Base-by-base conservation (phyloP, 768 basidiomycete genomes). In the Lactarius sanguifluus region DNA sequence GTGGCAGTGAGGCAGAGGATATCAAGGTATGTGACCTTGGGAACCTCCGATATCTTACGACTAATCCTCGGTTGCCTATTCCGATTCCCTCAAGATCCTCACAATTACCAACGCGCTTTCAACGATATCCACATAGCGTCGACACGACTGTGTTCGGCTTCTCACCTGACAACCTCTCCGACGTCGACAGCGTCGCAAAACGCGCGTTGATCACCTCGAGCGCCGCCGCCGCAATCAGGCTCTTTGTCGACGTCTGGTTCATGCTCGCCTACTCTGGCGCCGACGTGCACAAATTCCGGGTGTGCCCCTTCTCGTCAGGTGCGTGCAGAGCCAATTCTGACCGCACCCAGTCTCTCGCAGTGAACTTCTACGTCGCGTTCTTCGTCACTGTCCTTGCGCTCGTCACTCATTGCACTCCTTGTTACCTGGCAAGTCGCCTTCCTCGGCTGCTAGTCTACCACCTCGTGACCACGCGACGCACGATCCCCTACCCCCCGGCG, bases 71-170 rank as follows among this genome's bases (percentile, higher is more conserved):
- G 25, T 38, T 4, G 18, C 28, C 50, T 47, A 28, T 57, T 58
- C 12, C 38, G 66, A 50, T 72, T 6, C 69, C 72, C 4, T 73
- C 70, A 50, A 59, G 41, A 63, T 59, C 50, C 32, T 16, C 18
- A 28, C 57, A 16, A 54, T 25, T 41, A 43, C 47, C 40, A 38
- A 45, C 4, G 57, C 32, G 6, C 57, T 62, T 34, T 36, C 63
- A 10, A 40, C 52, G 2, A 32, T 65, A 30, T 64, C 64, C 45
- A 23, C 59, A 45, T 50, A 81, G 79, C 20, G 73, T 83, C 28
- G 77, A 80, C 72, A 85, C 86, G 0, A 84, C 85, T n/a, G n/a
- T 91, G 1, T 89, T 91, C 50, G 83, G 88, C 2, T 85, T 90
- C 66, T 64, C 72, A 23, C 77, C 82, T 0, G 83, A 77, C 60